Conservation (phyloP, 163 green algal species). For the Prototheca wickerhamii region DNA sequence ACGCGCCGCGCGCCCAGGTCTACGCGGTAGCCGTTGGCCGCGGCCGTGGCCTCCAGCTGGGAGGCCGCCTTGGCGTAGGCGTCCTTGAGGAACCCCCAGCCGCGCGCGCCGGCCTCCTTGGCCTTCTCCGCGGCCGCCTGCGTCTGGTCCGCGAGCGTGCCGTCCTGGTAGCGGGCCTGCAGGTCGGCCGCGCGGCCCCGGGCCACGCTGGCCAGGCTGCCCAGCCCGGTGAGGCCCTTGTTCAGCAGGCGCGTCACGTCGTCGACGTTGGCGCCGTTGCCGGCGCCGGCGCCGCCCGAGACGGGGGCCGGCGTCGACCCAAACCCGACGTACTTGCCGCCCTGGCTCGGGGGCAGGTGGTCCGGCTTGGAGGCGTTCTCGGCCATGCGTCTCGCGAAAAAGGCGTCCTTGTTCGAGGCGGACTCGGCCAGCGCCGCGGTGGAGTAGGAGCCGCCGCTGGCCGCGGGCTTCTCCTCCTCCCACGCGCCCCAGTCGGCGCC, state of each 20-base stretch:
- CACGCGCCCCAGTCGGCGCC: neutral
- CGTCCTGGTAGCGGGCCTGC: conserved; percentile 15
- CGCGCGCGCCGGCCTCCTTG: conserved; percentile 40
- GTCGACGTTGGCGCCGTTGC: conserved; percentile 38
- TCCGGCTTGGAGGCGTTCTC: conserved; percentile 81
- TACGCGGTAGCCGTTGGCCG: conserved; percentile 59
- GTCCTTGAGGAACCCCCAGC: conserved; percentile 56
- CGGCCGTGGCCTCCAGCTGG: conserved; percentile 57
- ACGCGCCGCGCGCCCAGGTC: conserved; percentile 43
- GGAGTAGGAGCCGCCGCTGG: neutral
- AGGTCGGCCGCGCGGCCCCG: neutral
- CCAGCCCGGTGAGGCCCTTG: conserved; percentile 8
- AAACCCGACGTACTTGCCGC: conserved; percentile 96
- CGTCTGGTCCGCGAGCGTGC: conserved; percentile 32
- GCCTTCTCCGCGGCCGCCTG: conserved; percentile 48
- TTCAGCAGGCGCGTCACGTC: conserved; percentile 58
- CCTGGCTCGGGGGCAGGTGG: conserved; percentile 74
- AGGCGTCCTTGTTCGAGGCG: conserved; percentile 79
- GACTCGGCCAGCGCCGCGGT: conserved; percentile 59
- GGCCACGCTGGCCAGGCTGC: neutral
- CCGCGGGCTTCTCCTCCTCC: neutral
- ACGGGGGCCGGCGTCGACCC: conserved; percentile 55
- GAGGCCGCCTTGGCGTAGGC: conserved; percentile 66
- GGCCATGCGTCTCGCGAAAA: conserved; percentile 75
- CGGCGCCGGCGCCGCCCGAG: neutral